Conservation (phyloP, 2,329 filamentous ascomycete genomes). For the Gremmenia infestans region DNA sequence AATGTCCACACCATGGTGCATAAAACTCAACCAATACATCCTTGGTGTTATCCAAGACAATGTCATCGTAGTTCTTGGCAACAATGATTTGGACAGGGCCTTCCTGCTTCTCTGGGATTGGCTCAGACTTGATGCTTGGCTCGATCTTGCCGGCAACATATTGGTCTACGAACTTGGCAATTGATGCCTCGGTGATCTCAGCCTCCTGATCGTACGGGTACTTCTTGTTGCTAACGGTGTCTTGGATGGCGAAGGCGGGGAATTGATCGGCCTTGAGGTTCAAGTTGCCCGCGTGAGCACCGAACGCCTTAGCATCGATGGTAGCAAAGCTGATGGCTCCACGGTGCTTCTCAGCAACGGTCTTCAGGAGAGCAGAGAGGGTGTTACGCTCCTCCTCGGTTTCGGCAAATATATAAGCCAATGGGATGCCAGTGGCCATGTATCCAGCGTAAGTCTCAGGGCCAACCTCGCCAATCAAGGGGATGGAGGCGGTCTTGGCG, state of each 20-base stretch:
- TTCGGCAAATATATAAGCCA: constrained; percentile 97
- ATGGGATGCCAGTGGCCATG: constrained; percentile 86
- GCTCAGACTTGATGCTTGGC: constrained; percentile 97
- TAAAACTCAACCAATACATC: constrained; percentile 98
- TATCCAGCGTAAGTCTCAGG: constrained; percentile 95
- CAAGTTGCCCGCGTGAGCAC: constrained; percentile 91
- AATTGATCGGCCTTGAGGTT: constrained; percentile 95
- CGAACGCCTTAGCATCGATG: constrained; percentile 91
- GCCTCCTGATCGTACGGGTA: constrained; percentile 86
- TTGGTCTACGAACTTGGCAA: constrained; percentile 79
- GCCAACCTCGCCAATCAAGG: constrained; percentile 90
- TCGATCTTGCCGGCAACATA: constrained; percentile 84
- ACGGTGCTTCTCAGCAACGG: constrained; percentile 85
- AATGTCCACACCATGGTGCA: constrained; percentile 98
- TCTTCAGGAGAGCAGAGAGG: constrained; percentile 72
- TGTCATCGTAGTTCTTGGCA: constrained; percentile 85
- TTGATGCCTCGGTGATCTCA: constrained; percentile 62
- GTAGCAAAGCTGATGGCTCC: constrained; percentile 96
- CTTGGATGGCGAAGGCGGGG: constrained; percentile 97
- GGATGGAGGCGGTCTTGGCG: constrained; percentile 78
- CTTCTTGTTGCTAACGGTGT: constrained; percentile 92
- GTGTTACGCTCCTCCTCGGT: constrained; percentile 81
- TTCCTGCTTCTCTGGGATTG: constrained; percentile 88
- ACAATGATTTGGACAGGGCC: constrained; percentile 84
- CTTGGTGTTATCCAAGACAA: constrained; percentile 91